These are phyloP conservation scores for Taiozyma sp. DNA, from an alignment of 1,139 yeast species.

Conservation along the genomic window DNA sequence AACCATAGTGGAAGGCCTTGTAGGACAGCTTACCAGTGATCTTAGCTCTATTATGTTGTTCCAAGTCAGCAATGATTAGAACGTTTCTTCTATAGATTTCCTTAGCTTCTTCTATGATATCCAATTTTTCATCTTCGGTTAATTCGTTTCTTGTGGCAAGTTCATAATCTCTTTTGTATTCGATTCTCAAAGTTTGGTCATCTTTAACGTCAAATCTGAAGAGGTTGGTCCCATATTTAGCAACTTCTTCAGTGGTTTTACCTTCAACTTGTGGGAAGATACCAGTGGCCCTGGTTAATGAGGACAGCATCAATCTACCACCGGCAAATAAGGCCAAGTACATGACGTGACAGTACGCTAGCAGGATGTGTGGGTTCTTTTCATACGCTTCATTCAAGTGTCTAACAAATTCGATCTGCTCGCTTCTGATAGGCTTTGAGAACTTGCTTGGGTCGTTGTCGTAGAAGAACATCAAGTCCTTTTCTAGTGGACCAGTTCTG, in stretches of 20 bases:
- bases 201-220: constrained; percentile 70
- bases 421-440: constrained; percentile 49
- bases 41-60: constrained; percentile 53
- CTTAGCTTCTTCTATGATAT: constrained; percentile 64
- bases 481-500: constrained; percentile 51
- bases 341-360: constrained; percentile 87
- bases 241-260: constrained; percentile 55
- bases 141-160: constrained; percentile 64
- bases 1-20: constrained; percentile 37
- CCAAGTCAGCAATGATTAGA: constrained; percentile 60
- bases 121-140: constrained; percentile 65
- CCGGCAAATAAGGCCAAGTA: constrained; percentile 87
- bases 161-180: constrained; percentile 75
- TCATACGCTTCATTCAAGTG: constrained; percentile 52
- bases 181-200: constrained; percentile 57
- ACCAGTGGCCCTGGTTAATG: constrained; percentile 62
- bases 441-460: constrained; percentile 52
- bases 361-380: constrained; percentile 63
- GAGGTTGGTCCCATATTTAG: constrained; percentile 61
- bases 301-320: constrained; percentile 69
- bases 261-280: constrained; percentile 73
- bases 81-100: constrained; percentile 64
- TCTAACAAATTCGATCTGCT: constrained; percentile 56
- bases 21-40: constrained; percentile 55
- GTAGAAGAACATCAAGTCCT: constrained; percentile 67